These are phyloP conservation scores for Xylariaceae sp. DNA, from an alignment of 2,329 filamentous ascomycete species.

Conservation along the genomic window DNA sequence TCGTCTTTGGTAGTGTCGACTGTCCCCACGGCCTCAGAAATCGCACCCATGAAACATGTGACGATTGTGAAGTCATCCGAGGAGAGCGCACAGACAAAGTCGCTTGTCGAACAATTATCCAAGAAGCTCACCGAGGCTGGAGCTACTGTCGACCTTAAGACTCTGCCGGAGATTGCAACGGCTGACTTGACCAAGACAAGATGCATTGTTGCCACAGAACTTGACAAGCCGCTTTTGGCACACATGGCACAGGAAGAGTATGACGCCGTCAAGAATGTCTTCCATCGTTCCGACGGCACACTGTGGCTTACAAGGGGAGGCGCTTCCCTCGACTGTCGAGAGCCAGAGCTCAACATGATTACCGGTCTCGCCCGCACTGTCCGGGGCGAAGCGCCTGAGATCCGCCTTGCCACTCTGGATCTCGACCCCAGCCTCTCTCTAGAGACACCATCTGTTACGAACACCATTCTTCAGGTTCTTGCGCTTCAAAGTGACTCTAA, in stretches of 20 bases:
- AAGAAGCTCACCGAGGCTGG: slow-evolving; percentile 16
- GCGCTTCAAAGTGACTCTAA: slow-evolving; percentile 19
- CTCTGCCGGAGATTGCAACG: slow-evolving; percentile 13
- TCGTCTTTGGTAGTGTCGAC: slow-evolving; percentile 23
- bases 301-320: slow-evolving; percentile 24
- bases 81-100: slow-evolving; percentile 14
- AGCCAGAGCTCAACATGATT: slow-evolving; percentile 36
- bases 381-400: slow-evolving; percentile 39
- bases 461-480: slow-evolving; percentile 28
- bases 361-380: slow-evolving; percentile 41
- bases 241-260: slow-evolving; percentile 17
- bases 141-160: slow-evolving; percentile 17
- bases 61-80: slow-evolving; percentile 20
- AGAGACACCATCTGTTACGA: slow-evolving; percentile 23
- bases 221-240: slow-evolving; percentile 24
- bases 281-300: slow-evolving; percentile 20
- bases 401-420: slow-evolving; percentile 41
- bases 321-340: slow-evolving; percentile 18
- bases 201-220: slow-evolving; percentile 22
- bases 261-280: slow-evolving; percentile 21
- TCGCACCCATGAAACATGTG: slow-evolving; percentile 17
- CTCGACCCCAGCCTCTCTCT: slow-evolving; percentile 34
- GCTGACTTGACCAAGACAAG: slow-evolving; percentile 19
- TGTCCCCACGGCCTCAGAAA: slow-evolving; percentile 15
- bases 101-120: slow-evolving; percentile 15